These are phyloP conservation scores for Russula earlei DNA, from an alignment of 768 basidiomycete genomes.

Conservation along the genomic window DNA sequence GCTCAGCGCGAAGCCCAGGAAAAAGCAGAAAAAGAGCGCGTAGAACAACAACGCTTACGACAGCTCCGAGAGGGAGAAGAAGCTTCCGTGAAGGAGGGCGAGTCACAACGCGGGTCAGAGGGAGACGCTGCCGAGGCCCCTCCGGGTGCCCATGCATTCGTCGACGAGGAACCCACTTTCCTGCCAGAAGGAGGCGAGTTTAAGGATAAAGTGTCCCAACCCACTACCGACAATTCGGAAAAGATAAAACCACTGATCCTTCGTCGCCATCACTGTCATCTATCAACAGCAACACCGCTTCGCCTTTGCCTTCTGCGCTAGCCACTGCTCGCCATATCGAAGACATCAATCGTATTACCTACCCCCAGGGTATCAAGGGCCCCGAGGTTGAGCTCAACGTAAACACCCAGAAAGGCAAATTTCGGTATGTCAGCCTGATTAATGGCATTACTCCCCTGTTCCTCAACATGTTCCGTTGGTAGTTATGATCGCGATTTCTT, in stretches of 20 bases:
- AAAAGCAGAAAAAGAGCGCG: no score
- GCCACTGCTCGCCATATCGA: slow-evolving; percentile 80
- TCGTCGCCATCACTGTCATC: slow-evolving; percentile 48
- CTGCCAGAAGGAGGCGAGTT: slow-evolving; percentile 40
- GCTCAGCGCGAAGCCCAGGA: no score
- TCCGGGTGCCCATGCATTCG: slow-evolving; percentile 30
- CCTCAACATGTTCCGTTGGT: slow-evolving; percentile 1
- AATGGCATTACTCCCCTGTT: background rate
- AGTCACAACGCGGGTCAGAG: slow-evolving; percentile 27
- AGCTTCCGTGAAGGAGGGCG: slow-evolving; percentile 24
- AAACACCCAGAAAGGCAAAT: slow-evolving; percentile 79
- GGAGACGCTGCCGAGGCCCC: slow-evolving; percentile 33
- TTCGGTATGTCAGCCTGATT: slow-evolving; percentile 44
- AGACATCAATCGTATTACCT: slow-evolving; percentile 65
- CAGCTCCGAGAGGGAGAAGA: slow-evolving; percentile 20
- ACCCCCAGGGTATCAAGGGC: slow-evolving; percentile 76
- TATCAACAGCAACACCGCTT: slow-evolving; percentile 33
- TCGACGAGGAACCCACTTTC: slow-evolving; percentile 25
- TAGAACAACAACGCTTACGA: background rate
- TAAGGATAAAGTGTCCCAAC: no score
- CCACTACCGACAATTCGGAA: no score
- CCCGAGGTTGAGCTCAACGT: slow-evolving; percentile 80
- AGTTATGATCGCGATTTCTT: slow-evolving; percentile 98
- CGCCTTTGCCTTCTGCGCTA: slow-evolving; percentile 54
- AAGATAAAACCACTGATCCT: no score